These are phyloP conservation scores for Lotmaria passim DNA, from an alignment of 208 protist species.

Conservation along the genomic window DNA sequence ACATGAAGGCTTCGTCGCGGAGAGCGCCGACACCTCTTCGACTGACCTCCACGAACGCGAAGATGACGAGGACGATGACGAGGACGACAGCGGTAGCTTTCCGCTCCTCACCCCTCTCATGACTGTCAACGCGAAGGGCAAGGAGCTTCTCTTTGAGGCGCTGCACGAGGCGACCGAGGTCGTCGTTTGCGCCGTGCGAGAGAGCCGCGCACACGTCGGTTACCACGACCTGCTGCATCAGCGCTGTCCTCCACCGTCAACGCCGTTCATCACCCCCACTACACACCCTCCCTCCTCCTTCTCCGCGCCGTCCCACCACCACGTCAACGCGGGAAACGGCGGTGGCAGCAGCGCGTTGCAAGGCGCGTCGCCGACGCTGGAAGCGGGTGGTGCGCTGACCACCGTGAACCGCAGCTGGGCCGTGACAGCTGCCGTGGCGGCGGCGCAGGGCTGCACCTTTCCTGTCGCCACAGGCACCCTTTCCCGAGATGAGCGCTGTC, in stretches of 20 bases:
- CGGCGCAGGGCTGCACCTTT: slow-evolving; percentile 21
- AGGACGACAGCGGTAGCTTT: not conserved
- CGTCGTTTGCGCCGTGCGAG: slow-evolving; percentile 62
- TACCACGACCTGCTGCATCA: slow-evolving; percentile 61
- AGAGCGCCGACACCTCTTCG: not conserved
- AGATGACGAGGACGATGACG: slow-evolving; percentile 9
- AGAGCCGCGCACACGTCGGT: slow-evolving; percentile 58
- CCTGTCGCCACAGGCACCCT: slow-evolving; percentile 23
- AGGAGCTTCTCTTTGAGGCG: slow-evolving; percentile 50
- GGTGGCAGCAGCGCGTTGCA: not conserved
- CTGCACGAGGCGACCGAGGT: slow-evolving; percentile 58
- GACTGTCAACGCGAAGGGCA: slow-evolving; percentile 29
- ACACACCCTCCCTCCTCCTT: not conserved
- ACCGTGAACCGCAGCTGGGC: slow-evolving; percentile 19
- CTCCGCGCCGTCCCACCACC: not conserved
- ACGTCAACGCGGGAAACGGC: not conserved
- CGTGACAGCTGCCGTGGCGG: not conserved
- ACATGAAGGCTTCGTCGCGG: not conserved
- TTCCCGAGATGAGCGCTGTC: slow-evolving; percentile 28
- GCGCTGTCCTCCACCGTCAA: slow-evolving; percentile 15
- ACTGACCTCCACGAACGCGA: not conserved
- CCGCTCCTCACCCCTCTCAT: slow-evolving; percentile 2
- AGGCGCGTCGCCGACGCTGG: not conserved
- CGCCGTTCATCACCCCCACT: not conserved
- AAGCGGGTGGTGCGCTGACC: slow-evolving; percentile 18